Evolutionary conservation across 805 yeast genomes (phyloP), one percentile per base, ranked within the genome.

Genomic region (Jamesozyma lodderae): DNA sequence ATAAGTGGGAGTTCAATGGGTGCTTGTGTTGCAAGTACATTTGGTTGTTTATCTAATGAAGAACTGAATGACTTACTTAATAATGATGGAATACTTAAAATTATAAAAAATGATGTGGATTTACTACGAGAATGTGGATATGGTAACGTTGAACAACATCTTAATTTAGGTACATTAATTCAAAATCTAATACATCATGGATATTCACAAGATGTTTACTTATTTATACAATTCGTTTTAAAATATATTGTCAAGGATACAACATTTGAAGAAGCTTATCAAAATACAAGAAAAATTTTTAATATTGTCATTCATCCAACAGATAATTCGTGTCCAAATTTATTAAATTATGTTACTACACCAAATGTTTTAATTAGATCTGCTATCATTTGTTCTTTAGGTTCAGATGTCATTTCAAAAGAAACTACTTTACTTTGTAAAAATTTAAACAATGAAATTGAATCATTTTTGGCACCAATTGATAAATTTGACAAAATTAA

Each of bases 1-100:
- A 76, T 90, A 17, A 83, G 90, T 6, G 98, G 98, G 0, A 81
- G 88, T 41, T 92, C 96, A 0, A 82, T 86, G 43, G 98, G 98
- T 1, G 94, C 97, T 0, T 80, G 88, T 1, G 87, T 88, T 15
- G 97, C 95, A 0, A 77, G 94, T 0, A 65, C 86, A 26, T 83
- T 82, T 1, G 86, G 96, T 52, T 75, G 85, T 10, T 64, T 82
- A 43, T 68, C 75, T 2, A 83, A 79, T 37, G 72, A 71, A 2
- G 92, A 85, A 48, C 62, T 88, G 5, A 60, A 62, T 1, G 62
- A 57, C 4, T 62, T 69, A 10, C 56, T 77, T 15, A 60, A 68
- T 38, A 70, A 59, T 46, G 51, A 60, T 36, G 45, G 60, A 42
- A 49, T 59, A 26, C 30, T 59, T 10, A 60, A 75, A 49, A 54